phyloP scores from a whole-genome alignment of 495 filamentous ascomycete species.

The Margaritispora aquatica region DNA sequence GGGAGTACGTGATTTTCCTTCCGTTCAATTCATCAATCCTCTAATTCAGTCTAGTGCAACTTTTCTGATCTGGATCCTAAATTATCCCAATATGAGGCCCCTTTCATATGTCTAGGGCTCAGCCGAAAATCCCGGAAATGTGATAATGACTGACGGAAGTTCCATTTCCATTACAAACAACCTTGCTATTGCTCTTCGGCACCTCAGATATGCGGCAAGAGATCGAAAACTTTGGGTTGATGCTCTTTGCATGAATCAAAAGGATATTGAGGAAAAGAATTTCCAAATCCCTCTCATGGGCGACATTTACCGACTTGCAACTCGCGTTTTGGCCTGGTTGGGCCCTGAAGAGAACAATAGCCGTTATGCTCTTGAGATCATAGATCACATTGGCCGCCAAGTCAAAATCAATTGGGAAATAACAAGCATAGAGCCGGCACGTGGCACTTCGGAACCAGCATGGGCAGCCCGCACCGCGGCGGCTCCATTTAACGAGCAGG shows the following conservation, averaged over 20 bases:
- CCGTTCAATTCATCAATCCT: neutral
- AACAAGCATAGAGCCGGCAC: neutral
- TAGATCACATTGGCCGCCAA: slow-evolving; percentile 1
- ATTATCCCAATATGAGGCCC: slow-evolving; percentile 2
- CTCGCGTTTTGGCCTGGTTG: slow-evolving; percentile 5
- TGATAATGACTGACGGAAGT: neutral
- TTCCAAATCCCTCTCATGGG: slow-evolving; percentile 7
- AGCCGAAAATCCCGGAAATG: neutral
- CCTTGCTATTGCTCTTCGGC: neutral
- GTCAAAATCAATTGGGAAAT: neutral
- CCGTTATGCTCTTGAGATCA: slow-evolving; percentile 1
- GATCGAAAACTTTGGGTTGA: slow-evolving; percentile 4
- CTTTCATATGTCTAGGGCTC: slow-evolving; percentile 2
- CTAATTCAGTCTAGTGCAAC: neutral
- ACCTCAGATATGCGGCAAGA: neutral
- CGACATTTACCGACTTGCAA: slow-evolving; percentile 4
- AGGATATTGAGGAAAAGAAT: slow-evolving; percentile 1
- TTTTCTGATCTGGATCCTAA: neutral
- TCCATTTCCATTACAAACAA: neutral
- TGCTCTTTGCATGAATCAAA: slow-evolving; percentile 9
- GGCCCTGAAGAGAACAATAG: slow-evolving; percentile 4
- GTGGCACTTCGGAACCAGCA: slow-evolving; percentile 1
- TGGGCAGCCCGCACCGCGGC: neutral
- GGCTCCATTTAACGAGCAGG: neutral
- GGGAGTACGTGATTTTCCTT: neutral